Conservation (phyloP, 2,329 filamentous ascomycete species). For the Ampelomyces quisqualis region DNA sequence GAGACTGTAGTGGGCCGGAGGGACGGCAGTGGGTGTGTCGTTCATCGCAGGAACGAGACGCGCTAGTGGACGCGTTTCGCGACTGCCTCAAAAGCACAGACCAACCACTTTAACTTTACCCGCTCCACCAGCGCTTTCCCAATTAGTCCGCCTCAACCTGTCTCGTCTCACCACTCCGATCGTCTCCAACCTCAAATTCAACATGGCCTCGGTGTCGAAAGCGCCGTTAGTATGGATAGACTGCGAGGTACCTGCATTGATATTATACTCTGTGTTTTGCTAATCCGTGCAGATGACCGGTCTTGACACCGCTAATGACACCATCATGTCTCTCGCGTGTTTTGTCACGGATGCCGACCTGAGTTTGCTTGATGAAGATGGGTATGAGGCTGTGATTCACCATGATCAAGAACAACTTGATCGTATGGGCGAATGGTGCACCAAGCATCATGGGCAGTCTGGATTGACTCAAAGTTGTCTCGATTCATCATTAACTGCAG, state of each 20-base stretch:
- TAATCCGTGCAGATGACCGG: slow-evolving; percentile 78
- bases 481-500: slow-evolving; percentile 68
- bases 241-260: slow-evolving; percentile 56
- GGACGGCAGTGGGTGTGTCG: slow-evolving; percentile 14
- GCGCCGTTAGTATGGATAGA: slow-evolving; percentile 86
- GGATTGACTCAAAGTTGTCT: slow-evolving; percentile 78
- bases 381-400: slow-evolving; percentile 79
- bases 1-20: slow-evolving; percentile 27
- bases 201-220: slow-evolving; percentile 55
- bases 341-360: slow-evolving; percentile 83
- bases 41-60: slow-evolving; percentile 15
- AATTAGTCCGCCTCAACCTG: slow-evolving; percentile 2
- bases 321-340: slow-evolving; percentile 89
- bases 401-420: slow-evolving; percentile 69
- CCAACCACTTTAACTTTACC: slow-evolving; percentile 4
- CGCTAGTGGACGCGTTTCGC: slow-evolving; percentile 28
- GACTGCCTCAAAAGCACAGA: slow-evolving; percentile 1
- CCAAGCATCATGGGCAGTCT: slow-evolving; percentile 72
- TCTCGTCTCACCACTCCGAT: slow-evolving; percentile 1
- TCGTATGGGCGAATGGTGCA: slow-evolving; percentile 89
- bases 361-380: slow-evolving; percentile 69
- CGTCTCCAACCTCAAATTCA: slow-evolving; percentile 4
- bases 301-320: slow-evolving; percentile 73
- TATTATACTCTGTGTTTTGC: background rate
- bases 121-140: no score